These are phyloP conservation scores for Entomophthora muscae DNA, from an alignment of 371 early-diverging fungal species.

Conservation along the genomic window DNA sequence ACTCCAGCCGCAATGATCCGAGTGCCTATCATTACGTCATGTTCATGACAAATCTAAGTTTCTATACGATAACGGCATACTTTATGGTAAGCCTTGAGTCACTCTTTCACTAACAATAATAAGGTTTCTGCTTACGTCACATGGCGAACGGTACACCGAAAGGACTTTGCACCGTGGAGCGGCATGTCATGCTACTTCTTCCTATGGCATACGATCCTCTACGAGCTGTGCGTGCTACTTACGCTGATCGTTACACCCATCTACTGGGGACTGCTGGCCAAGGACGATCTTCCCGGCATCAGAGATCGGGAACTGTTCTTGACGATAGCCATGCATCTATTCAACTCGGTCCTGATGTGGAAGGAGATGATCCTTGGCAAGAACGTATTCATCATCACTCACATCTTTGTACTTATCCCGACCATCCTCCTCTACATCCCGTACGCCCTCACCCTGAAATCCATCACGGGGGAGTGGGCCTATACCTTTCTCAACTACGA, in stretches of 20 bases:
- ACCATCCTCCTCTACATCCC: background rate
- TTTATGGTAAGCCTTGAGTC: no score
- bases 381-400: background rate
- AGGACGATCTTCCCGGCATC: background rate
- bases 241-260: background rate
- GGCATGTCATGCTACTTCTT: background rate
- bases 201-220: no score
- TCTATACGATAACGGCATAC: no score
- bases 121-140: no score
- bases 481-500: background rate
- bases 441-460: background rate
- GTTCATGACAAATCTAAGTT: no score
- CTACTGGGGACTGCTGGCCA: background rate
- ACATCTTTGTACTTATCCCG: background rate
- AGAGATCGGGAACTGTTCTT: background rate
- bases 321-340: background rate
- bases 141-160: no score
- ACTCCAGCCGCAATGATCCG: no score
- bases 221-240: background rate
- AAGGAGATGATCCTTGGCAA: no score
- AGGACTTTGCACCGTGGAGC: no score
- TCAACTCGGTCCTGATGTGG: background rate
- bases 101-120: no score
- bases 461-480: background rate
- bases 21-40: no score